Evolutionary conservation across 371 early-diverging fungal species (phyloP), one percentile per base, ranked within the genome.

Genomic region (Dichotomocladium elegans): DNA sequence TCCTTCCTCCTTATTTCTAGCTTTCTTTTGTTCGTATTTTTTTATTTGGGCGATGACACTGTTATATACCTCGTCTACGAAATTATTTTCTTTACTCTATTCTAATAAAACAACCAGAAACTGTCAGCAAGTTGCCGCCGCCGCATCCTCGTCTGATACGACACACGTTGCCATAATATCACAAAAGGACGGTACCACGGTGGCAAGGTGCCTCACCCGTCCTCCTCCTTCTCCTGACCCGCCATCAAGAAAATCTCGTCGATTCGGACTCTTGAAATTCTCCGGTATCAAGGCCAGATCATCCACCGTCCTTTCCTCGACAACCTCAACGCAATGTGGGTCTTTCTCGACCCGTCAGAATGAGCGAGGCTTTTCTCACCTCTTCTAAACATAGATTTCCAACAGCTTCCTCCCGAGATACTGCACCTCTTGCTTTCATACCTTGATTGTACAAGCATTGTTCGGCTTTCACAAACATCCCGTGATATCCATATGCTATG

Each of bases 381-480:
- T n/a, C 12, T 25, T 1, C 12, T 34, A 40, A 28, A 33, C 34
- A 47, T 41, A 22, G 37, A 5, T 14, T 46, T 60, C 25, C 47
- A 51, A 2, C 47, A 19, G 3, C 47, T 72, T 12, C 72, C 72
- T 12, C 42, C 41, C 28, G 72, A 72, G 47, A 31, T 72, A 11
- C 22, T 72, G 3, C 66, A 55, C 3, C 51, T 50, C 12, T 49
- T 72, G 1, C 17, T 68, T 5, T 30, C 37, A 8, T 58, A 47
- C 45, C 54, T 72, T 28, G 72, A 72, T 21, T 59, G 44, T 29
- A 30, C 21, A 1, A 55, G 58, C 22, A 53, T 66, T 30, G 58
- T 61, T 11, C 56, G 46, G 17, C 34, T 72, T 12, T 52, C 68
- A 22, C 60, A 58, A 8, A 63, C 66, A 12, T 68, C 59, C 17